A percentile compares a stretch with the other conserved stretches of the same genome.
Conservation (phyloP, 768 basidiomycete species). For the Lentinula sp. region DNA sequence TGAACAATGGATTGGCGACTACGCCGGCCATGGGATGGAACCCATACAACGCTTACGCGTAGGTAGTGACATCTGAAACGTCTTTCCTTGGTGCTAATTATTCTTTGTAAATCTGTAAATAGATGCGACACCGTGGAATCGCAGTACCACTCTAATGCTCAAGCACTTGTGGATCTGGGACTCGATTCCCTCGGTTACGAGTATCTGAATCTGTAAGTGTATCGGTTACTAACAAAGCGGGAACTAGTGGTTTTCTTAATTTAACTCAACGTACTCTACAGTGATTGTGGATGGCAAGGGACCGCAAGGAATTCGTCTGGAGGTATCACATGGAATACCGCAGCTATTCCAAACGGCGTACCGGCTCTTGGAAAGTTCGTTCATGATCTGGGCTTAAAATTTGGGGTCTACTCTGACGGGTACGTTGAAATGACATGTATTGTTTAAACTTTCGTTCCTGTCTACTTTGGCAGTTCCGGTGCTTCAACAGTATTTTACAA, state of each 20-base stretch:
- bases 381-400: slow-evolving; percentile 40
- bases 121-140: slow-evolving; percentile 37
- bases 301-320: slow-evolving; percentile 32
- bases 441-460: slow-evolving; percentile 17
- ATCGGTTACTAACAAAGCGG: background rate
- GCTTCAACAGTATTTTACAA: background rate
- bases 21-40: slow-evolving; percentile 46
- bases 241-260: background rate
- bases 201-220: slow-evolving; percentile 31
- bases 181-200: slow-evolving; percentile 32
- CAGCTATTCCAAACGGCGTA: slow-evolving; percentile 19
- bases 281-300: slow-evolving; percentile 48
- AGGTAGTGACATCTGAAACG: slow-evolving; percentile 8
- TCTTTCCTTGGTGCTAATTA: background rate
- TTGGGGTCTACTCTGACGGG: slow-evolving; percentile 57
- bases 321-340: slow-evolving; percentile 38
- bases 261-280: slow-evolving; percentile 9
- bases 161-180: slow-evolving; percentile 30
- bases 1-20: slow-evolving; percentile 31
- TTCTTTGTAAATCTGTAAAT: background rate
- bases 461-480: background rate
- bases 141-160: slow-evolving; percentile 34
- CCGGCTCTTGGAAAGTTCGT: slow-evolving; percentile 13
- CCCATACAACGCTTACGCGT: slow-evolving; percentile 43
- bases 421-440: slow-evolving; percentile 15